phyloP scores from a whole-genome alignment of 2,329 filamentous ascomycete genomes.

The Apiospora marii region DNA sequence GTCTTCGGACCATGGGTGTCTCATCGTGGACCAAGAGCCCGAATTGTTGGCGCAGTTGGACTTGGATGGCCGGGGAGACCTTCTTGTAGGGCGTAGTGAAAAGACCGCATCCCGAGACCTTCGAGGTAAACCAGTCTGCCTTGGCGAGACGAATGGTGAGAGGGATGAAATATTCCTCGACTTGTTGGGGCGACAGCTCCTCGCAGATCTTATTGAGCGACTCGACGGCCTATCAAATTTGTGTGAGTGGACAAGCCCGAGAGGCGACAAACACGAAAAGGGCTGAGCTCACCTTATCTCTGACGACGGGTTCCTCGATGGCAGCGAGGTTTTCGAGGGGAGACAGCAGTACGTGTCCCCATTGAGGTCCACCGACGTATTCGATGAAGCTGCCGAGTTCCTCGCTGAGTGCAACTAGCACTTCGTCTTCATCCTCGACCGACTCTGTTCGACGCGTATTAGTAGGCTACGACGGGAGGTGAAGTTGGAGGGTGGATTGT shows the following conservation, averaged over 20 bases:
- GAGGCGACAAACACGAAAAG: constrained; percentile 21
- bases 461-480: constrained; percentile 14
- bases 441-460: constrained; percentile 71
- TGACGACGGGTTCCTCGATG: constrained; percentile 96
- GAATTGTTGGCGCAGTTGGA: constrained; percentile 91
- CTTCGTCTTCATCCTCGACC: constrained; percentile 98
- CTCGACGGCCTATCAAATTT: constrained; percentile 80
- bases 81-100: constrained; percentile 95
- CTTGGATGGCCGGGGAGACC: constrained; percentile 86
- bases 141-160: constrained; percentile 95
- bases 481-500: constrained; percentile 7
- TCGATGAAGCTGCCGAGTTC: constrained; percentile 97
- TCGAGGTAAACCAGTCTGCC: constrained; percentile 99
- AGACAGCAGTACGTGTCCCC: constrained; percentile 94
- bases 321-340: constrained; percentile 97
- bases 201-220: constrained; percentile 99
- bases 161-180: constrained; percentile 97
- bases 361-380: constrained; percentile 93
- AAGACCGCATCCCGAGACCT: constrained; percentile 95
- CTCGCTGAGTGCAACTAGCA: constrained; percentile 94
- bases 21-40: constrained; percentile 95
- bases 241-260: constrained; percentile 27
- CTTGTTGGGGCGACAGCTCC: constrained; percentile 87
- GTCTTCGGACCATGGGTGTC: constrained; percentile 97
- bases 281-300: constrained; percentile 81